These are phyloP conservation scores for Chaetoscypha palmicola DNA, from an alignment of 2,329 filamentous ascomycete genomes.

Conservation along the genomic window DNA sequence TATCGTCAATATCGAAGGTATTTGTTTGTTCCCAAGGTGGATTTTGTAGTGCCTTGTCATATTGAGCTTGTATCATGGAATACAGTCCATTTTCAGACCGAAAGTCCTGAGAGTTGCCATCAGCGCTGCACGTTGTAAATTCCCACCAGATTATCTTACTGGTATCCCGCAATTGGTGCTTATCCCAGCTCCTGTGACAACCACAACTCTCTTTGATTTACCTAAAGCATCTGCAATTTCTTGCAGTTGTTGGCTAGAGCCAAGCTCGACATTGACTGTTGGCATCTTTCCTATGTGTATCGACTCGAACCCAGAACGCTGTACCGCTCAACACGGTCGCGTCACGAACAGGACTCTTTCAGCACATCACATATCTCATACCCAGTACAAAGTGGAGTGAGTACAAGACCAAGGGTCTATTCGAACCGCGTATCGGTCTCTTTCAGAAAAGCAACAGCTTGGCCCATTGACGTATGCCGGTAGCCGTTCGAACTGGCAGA, in stretches of 20 bases:
- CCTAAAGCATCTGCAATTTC: slow-evolving; percentile 57
- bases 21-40: slow-evolving; percentile 29
- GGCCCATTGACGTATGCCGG: no score
- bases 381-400: no score
- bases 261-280: slow-evolving; percentile 26
- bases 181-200: slow-evolving; percentile 67
- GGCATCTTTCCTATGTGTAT: slow-evolving; percentile 28
- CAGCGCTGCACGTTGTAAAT: no score
- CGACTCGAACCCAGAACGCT: no score
- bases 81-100: slow-evolving; percentile 67
- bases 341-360: no score
- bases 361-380: no score
- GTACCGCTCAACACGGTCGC: no score
- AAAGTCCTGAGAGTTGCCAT: slow-evolving; percentile 62
- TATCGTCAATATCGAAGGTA: slow-evolving; percentile 29
- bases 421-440: no score
- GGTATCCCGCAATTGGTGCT: slow-evolving; percentile 72
- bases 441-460: no score
- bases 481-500: no score
- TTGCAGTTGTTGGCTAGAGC: slow-evolving; percentile 40
- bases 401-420: no score
- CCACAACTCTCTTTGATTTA: slow-evolving; percentile 61
- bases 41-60: slow-evolving; percentile 44
- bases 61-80: slow-evolving; percentile 62
- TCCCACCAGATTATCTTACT: no score